A percentile compares a stretch with the other conserved stretches of the same genome.
phyloP scores from a whole-genome alignment of 257 asterid genomes.

The Nyctanthes arbortristis region DNA sequence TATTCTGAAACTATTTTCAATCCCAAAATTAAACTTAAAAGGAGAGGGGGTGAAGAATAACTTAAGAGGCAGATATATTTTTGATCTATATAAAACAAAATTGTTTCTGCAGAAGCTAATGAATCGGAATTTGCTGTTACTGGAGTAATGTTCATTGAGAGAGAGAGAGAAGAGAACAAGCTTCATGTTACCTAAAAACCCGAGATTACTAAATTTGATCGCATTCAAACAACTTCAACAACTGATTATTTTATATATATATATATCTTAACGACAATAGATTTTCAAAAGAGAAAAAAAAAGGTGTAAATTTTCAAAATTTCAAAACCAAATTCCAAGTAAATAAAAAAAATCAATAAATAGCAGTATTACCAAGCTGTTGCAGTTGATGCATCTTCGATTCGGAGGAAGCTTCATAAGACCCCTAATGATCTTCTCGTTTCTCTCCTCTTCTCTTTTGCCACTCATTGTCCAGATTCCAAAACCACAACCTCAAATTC shows the following conservation, averaged over 20 bases:
- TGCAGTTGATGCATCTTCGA: conserved; percentile 95
- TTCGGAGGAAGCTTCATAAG: conserved; percentile 98
- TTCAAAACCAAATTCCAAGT: neutral
- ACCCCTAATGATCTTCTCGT: conserved; percentile 91
- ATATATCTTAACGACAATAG: neutral
- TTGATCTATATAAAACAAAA: neutral
- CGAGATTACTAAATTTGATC: neutral
- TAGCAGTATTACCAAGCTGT: conserved; percentile 61
- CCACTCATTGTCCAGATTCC: conserved; percentile 52
- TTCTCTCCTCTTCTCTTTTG: conserved; percentile 81
- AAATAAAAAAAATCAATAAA: conserved; percentile 1
- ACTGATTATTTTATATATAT: too few relatives aligned
- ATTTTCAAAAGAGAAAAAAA: neutral
- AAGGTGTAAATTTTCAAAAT: conserved; percentile 7
- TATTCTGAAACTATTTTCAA: neutral
- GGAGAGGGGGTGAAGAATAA: too few relatives aligned
- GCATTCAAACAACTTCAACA: neutral
- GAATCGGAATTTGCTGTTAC: neutral
- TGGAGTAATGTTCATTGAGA: neutral
- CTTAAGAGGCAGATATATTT: neutral
- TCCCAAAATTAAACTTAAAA: neutral
- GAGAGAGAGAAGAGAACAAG: neutral
- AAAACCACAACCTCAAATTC: conserved; percentile 21
- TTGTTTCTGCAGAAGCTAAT: neutral
- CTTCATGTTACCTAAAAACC: neutral